These are phyloP conservation scores for Cutaneotrichosporon arboriforme DNA, from an alignment of 1,284 basidiomycete species.

Conservation along the genomic window DNA sequence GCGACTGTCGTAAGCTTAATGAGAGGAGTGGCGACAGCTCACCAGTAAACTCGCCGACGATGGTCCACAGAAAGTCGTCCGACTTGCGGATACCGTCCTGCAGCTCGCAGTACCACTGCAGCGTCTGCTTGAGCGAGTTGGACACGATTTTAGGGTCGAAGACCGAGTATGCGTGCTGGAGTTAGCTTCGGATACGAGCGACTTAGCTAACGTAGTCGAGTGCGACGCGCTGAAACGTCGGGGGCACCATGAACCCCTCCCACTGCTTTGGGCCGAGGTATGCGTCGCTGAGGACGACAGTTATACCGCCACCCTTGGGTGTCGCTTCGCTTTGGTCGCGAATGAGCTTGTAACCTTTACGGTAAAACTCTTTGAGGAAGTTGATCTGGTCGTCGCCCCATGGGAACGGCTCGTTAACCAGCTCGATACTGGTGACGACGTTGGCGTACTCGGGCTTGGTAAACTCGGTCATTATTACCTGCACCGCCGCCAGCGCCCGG, in stretches of 20 bases:
- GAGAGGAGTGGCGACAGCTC: constrained; percentile 6
- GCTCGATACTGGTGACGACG: constrained; percentile 40
- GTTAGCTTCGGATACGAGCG: not conserved
- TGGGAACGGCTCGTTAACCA: constrained; percentile 12
- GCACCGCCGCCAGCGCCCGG: constrained; percentile 65
- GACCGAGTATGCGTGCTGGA: constrained; percentile 58
- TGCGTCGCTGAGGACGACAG: constrained; percentile 60
- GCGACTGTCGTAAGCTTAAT: not conserved
- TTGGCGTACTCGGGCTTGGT: constrained; percentile 28
- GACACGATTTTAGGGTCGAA: constrained; percentile 17
- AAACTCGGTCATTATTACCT: constrained; percentile 53
- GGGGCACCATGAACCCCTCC: constrained; percentile 60
- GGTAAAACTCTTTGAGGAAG: constrained; percentile 52
- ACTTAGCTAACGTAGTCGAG: constrained; percentile 10
- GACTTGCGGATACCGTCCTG: constrained; percentile 52
- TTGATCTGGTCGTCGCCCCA: not conserved
- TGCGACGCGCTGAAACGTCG: constrained; percentile 30
- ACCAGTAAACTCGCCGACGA: constrained; percentile 79
- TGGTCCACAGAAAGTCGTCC: constrained; percentile 59
- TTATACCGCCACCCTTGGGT: not conserved
- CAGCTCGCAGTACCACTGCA: constrained; percentile 55
- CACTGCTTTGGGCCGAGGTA: constrained; percentile 73
- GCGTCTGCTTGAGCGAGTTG: no score
- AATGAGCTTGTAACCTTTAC: constrained; percentile 3
- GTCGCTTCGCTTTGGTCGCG: constrained; percentile 3